Base-by-base conservation (phyloP, 2,329 filamentous ascomycete genomes). In the Aspergillus vadensis region DNA sequence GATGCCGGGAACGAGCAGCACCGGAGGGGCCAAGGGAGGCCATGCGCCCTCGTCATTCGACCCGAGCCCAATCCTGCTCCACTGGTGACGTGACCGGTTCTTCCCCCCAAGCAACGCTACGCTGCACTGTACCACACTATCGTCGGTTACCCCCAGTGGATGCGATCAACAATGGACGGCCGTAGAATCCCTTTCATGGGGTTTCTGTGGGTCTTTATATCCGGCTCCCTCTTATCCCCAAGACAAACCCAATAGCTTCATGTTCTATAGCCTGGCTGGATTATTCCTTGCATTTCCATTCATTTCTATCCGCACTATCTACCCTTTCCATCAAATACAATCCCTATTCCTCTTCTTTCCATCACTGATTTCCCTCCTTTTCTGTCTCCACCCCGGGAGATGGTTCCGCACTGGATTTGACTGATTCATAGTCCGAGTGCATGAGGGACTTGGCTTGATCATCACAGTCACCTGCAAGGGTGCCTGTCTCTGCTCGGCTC, bases 401-500 rank as follows among this genome's bases (percentile, higher is more conserved):
- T 21, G 41, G 41, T 21, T 21, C 41, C 17, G 41, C 41, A 44
- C 41, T 44, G 19, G 53, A 47, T n/a, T 55, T 55, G 38, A n/a
- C 53, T 9, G 47, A 50, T 17, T 30, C 47, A 17, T 19, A n/a
- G 47, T 50, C 47, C 27, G 39, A 53, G 32, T 39, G 36, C 19
- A 39, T 36, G n/a, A 53, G 51, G 27, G 51, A 43, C 25, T 21
- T 55, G 25, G 39, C 32, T 19, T 44, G 25, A 44, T 55, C 39
- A 23, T 12, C 25, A 23, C 17, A 12, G 25, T 47, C 39, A 25
- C 44, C 41, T 32, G 53, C 39, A 43, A 32, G 39, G 23, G 27
- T 12, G 38, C 30, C 38, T 14, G 19, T 14, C 15, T 64, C 61
- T 53, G 49, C 21, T 47, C 62, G 57, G 32, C 57, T 23, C 21